Evolutionary conservation across 2,329 filamentous ascomycete species (phyloP), one percentile per base, ranked within the genome.

Genomic region (Penicillium sp.): DNA sequence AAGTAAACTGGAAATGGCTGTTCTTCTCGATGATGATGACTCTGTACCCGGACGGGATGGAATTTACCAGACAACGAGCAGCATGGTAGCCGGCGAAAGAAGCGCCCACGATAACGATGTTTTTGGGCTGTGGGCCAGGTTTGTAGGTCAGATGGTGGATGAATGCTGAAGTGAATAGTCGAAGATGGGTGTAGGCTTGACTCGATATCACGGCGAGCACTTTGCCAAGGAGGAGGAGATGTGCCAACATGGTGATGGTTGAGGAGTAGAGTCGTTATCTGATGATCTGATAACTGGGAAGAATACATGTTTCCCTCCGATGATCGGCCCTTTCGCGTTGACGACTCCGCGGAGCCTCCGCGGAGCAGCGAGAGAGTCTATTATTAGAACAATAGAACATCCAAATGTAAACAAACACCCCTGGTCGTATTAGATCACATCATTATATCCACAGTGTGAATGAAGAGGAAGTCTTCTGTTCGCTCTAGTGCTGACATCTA

Each of bases 1-100:
- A 87, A 0, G 81, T 80, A 59, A 82, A 84, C 56, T 86, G 79
- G 64, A 86, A 83, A 65, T 86, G 83, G 3, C 76, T 78, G 62
- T 84, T 83, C 39, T 79, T 80, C 65, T 87, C 84, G 23, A 87
- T 63, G 3, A 86, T 69, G 0, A 86, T 69, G 3, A 85, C 77
- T 3, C 75, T 74, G 63, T 79, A 84, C 27, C 76, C 68, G 0
- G 75, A 72, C 0, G 82, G 78, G 0, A 86, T 65, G 4, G 75
- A 70, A 18, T 73, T 67, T n/a, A 77, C 72, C 4, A 86, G 74
- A 8, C 74, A 68, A n/a, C 73, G 72, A 0, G 77, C 77, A 5
- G 77, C 74, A 37, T 79, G 73, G 53, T 77, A 76, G 2, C 84
- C 84, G 0, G 80, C 81, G 59, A 84, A 85, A 0, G 81, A 84